phyloP scores from a whole-genome alignment of 2,329 filamentous ascomycete species.

The Talaromyces sp. region DNA sequence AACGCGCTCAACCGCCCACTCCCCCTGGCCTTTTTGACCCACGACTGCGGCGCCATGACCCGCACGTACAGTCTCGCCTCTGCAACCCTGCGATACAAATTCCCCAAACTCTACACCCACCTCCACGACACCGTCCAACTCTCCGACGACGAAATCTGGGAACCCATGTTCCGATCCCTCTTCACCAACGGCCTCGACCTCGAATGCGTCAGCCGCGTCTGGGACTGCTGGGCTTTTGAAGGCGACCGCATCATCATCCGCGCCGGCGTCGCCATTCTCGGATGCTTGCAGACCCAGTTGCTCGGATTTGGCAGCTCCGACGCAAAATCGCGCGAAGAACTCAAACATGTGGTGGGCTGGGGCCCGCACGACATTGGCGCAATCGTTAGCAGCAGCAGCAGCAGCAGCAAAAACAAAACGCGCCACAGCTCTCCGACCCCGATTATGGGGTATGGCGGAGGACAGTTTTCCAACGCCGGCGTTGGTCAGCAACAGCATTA shows the following conservation, averaged over 20 bases:
- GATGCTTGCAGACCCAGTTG: slow-evolving; percentile 39
- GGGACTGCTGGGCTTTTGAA: slow-evolving; percentile 60
- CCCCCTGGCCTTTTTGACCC: slow-evolving; percentile 56
- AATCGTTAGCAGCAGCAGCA: slow-evolving; percentile 19
- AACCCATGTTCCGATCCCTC: slow-evolving; percentile 50
- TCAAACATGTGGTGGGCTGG: slow-evolving; percentile 32
- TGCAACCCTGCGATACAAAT: slow-evolving; percentile 54
- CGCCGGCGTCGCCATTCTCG: slow-evolving; percentile 39
- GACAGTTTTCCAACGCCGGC: slow-evolving; percentile 27
- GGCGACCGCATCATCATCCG: slow-evolving; percentile 49
- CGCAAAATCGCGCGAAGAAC: slow-evolving; percentile 29
- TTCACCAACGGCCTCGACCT: slow-evolving; percentile 49
- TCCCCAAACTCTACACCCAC: slow-evolving; percentile 50
- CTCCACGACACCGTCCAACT: slow-evolving; percentile 39
- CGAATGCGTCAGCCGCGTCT: slow-evolving; percentile 51
- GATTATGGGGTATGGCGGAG: slow-evolving; percentile 30
- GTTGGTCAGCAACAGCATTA: slow-evolving; percentile 23
- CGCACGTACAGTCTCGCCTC: slow-evolving; percentile 53
- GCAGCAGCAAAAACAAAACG: slow-evolving; percentile 10
- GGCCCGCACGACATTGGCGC: slow-evolving; percentile 29
- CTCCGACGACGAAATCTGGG: slow-evolving; percentile 43
- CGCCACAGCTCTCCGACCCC: slow-evolving; percentile 32
- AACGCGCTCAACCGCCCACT: slow-evolving; percentile 59
- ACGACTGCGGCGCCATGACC: slow-evolving; percentile 52
- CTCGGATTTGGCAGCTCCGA: slow-evolving; percentile 33